Evolutionary conservation across 768 basidiomycete species (phyloP), one percentile per base, ranked within the genome.

Genomic region (Postia placenta): DNA sequence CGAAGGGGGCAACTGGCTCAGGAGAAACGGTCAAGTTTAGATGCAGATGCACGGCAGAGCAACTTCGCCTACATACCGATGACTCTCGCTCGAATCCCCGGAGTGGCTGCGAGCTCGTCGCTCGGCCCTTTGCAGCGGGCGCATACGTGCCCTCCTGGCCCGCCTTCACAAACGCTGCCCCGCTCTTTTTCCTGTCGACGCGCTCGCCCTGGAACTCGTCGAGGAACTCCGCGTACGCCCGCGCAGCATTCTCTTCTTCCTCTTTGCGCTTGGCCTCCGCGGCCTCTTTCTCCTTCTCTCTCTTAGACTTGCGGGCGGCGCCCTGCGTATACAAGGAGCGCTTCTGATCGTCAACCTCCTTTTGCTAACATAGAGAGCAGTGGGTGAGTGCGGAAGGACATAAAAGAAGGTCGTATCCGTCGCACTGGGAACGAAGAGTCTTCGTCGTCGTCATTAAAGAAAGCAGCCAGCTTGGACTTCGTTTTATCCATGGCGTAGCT

Each of bases 221-320:
- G 56, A 92, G 61, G 64, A 91, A 94, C 57, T 93, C 92, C 22
- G 83, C 83, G 60, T 87, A 87, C 2, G 85, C 87, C 57, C 78
- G 83, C 3, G 81, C 87, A 37, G 87, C 87, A 55, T 77, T 74
- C 44, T 82, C 83, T 61, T 91, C 89, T 60, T 92, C 90, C 61
- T 90, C 87, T 54, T 75, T 79, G 59, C 84, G 83, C 69, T 92
- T 96, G 33, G 84, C 85, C 60, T 94, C 92, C 28, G 90, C 94
- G 42, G 85, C 86, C 60, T 97, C 94, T 60, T 83, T 84, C 63
- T 98, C 96, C 60, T 87, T 87, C 68, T 98, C 94, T 55, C 88
- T 76, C 50, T 86, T 83, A 14, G 92, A 92, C 71, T 98, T 97
- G 51, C 84, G 81, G 45, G 85, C 80, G 30, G 79, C 87, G n/a